A percentile compares a stretch with the other conserved stretches of the same genome.
Evolutionary conservation across 2,329 filamentous ascomycete genomes (phyloP).

Genomic region (Anisogramma anomala): DNA sequence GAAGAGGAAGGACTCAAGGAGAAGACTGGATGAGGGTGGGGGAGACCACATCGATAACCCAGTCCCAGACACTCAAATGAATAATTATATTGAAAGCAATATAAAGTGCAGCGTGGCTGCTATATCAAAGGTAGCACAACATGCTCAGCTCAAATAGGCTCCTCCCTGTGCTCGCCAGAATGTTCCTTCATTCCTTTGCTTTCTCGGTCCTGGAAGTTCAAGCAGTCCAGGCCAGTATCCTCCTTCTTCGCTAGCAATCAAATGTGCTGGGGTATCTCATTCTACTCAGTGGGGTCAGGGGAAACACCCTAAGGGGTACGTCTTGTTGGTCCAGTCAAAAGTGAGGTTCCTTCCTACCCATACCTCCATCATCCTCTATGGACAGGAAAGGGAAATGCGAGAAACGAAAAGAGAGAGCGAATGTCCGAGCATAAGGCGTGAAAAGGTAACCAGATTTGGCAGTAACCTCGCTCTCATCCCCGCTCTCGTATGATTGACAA

Average conservation of each 20-base stretch:
- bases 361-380: background rate
- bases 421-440: background rate
- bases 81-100: no score
- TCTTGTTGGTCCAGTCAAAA: background rate
- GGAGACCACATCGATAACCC: no score
- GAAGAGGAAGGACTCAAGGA: no score
- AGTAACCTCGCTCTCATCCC: background rate
- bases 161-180: background rate
- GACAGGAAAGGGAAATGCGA: background rate
- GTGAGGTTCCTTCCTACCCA: no score
- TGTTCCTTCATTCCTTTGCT: background rate
- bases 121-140: no score
- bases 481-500: conserved; percentile 4
- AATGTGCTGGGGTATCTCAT: background rate
- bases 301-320: conserved; percentile 1
- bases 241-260: conserved; percentile 1
- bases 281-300: background rate
- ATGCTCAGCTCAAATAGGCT: no score
- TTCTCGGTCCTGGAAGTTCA: no score
- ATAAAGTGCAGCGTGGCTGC: no score
- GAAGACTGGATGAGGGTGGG: no score
- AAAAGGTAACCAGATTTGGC: no score
- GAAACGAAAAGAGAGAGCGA: conserved; percentile 1
- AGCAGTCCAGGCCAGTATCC: no score
- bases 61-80: no score